A percentile compares a stretch with the other conserved stretches of the same genome.
phyloP scores from a whole-genome alignment of 371 early-diverging fungal species.

The Lichtheimia corymbifera region DNA sequence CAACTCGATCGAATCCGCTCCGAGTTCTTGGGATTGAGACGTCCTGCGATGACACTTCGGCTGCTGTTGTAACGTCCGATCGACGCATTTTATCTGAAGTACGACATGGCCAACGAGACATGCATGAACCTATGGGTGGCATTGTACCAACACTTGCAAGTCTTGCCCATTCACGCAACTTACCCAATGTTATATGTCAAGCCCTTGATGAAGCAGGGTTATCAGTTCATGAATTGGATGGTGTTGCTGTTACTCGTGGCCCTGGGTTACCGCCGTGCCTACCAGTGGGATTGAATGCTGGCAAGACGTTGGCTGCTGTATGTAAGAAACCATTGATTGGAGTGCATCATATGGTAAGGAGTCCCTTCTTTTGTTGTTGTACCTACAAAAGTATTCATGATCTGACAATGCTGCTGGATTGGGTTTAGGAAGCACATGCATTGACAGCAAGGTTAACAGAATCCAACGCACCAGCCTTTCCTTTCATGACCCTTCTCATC shows the following conservation, averaged over 20 bases:
- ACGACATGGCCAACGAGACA: conserved; percentile 64
- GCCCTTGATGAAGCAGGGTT: conserved; percentile 63
- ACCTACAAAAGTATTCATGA: background rate
- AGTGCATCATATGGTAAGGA: conserved; percentile 83
- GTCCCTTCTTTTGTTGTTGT: background rate
- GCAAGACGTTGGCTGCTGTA: conserved; percentile 78
- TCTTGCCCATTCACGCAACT: conserved; percentile 64
- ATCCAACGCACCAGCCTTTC: conserved; percentile 54
- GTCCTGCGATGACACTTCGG: conserved; percentile 86
- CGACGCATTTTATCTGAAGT: conserved; percentile 68
- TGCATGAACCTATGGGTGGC: conserved; percentile 83
- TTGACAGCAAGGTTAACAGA: conserved; percentile 65
- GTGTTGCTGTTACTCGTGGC: conserved; percentile 82
- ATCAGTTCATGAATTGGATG: conserved; percentile 65
- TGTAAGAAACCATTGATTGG: conserved; percentile 71
- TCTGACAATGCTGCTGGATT: too few species aligned
- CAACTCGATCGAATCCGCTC: background rate
- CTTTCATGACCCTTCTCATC: conserved; percentile 75
- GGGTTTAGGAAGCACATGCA: conserved; percentile 73
- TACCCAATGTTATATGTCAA: conserved; percentile 68
- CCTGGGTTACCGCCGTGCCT: conserved; percentile 81
- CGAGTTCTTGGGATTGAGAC: conserved; percentile 76
- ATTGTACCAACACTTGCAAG: conserved; percentile 82
- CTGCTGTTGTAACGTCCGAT: conserved; percentile 75
- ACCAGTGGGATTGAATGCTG: conserved; percentile 78